Evolutionary conservation across 495 filamentous ascomycete species (phyloP).

Genomic region (Talaromyces trachyspermus): DNA sequence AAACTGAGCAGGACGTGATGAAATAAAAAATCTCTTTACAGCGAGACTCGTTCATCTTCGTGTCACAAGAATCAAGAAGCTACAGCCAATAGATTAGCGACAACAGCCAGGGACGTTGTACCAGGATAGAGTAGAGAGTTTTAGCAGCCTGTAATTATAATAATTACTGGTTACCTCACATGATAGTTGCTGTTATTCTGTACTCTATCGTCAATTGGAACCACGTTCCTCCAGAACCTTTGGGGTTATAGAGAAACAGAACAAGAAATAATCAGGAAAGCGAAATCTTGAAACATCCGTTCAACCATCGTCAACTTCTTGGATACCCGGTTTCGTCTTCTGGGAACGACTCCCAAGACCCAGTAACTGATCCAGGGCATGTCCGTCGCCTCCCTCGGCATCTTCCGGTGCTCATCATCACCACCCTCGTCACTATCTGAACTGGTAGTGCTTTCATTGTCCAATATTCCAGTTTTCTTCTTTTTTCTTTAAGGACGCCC

Average conservation of each 20-base stretch:
- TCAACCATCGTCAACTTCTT: conserved; percentile 31
- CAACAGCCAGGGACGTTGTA: too few species aligned
- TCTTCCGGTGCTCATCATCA: conserved; percentile 9
- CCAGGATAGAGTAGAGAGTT: too few species aligned
- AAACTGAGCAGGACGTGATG: too few species aligned
- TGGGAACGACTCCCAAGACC: conserved; percentile 15
- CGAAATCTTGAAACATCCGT: not conserved
- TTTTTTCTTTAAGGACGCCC: conserved; percentile 45
- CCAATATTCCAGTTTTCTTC: conserved; percentile 19
- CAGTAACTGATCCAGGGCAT: conserved; percentile 35
- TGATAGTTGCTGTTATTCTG: not conserved
- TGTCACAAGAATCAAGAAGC: too few species aligned
- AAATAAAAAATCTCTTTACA: too few species aligned
- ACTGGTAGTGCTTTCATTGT: conserved; percentile 5
- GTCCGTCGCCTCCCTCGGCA: conserved; percentile 10
- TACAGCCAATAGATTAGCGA: too few species aligned
- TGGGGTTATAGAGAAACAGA: too few species aligned
- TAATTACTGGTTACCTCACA: too few species aligned
- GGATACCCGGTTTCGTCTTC: conserved; percentile 32
- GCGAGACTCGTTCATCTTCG: too few species aligned
- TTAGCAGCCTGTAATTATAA: too few species aligned
- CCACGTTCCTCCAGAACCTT: too few species aligned
- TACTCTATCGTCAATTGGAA: too few species aligned
- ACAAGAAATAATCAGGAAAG: not conserved
- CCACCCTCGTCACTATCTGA: not conserved